Evolutionary conservation across 1,139 yeast species (phyloP), one percentile per base, ranked within the genome.

Genomic region (Zygoascus meyerae): DNA sequence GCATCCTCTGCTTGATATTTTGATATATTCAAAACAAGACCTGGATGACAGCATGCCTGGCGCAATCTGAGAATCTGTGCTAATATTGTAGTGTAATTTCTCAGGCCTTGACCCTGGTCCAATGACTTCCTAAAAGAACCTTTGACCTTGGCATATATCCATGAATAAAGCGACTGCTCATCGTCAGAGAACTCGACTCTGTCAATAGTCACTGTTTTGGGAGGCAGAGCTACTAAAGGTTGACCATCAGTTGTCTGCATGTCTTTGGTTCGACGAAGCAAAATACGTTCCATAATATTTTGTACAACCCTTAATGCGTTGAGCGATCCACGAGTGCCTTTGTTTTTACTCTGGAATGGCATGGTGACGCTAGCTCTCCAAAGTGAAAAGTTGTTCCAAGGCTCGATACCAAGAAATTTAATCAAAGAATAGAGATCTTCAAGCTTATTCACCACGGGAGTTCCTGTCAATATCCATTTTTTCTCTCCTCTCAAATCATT

Each of bases 391-490:
- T 85, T 84, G 44, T 82, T 74, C 97, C 97, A 92, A 0, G 97
- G 97, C 56, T 86, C 90, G 10, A 90, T 68, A 40, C 79, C 75
- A 40, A 92, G 68, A 58, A 83, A 92, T 57, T 81, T 81, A 14
- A 89, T 78, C 44, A 89, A 67, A 2, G 95, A 82, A 60, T 77
- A 92, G 44, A 92, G 67, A 64, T 92, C 98, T 62, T 92, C 96
- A 7, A 92, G 71, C 52, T 90, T 70, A 64, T 92, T 92, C 43
- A 90, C 85, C 42, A 92, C 86, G 0, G 98, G 97, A 0, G 98
- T 92, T 11, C 98, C 98, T 0, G 97, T 89, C 40, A 92, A 69
- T 2, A 84, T 75, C 98, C 98, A 92, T 53, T 79, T 79, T 44
- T 95, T 72, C 37, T 73, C 72, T 59, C 86, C 80, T 11, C 69